Base-by-base conservation (phyloP, 208 protist species). In the Leishmania arabica region DNA sequence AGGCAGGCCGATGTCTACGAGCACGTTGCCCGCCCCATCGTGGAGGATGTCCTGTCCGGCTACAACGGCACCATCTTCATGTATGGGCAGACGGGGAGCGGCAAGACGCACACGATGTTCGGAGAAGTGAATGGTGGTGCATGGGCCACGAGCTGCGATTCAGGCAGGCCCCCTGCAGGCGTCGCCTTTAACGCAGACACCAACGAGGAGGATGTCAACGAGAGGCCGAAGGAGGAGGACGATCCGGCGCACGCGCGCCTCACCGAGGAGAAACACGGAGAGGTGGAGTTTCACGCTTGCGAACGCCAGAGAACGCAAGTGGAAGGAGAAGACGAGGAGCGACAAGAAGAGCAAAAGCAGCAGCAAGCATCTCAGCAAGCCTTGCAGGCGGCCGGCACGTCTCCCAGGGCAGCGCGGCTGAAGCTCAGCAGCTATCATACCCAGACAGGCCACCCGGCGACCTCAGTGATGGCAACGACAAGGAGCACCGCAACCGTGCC, bases 71-170 rank as follows among this genome's bases (percentile, higher is more conserved):
- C 95, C 19, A 82, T 99, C 62, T 91, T 99, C 47, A 90, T 96
- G 68, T 98, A 98, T 81, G 96, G 96, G 31, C 94, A 97, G 81
- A 99, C 97, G 1, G 94, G 93, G 31, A 94, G 91, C 76, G 98
- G 95, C 42, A 98, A 98, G 88, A 97, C 94, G 21, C 90, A 96
- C 85, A 97, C 93, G 17, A 97, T 98, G 91, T 96, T 97, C 81
- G 95, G 95, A 53, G 85, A 90, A 66, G 49, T 80, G 56, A 83
- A 78, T 45, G 81, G 83, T 62, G 78, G 87, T n/a, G 80, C 76
- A 47, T 84, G 73, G 66, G n/a, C 62, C 2, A 47, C 56, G 17
- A 74, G 64, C 56, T 49, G 49, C 21, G 75, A 60, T 72, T 64
- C 45, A 2, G 64, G 60, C n/a, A 51, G 54, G 34, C 9, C 34